Evolutionary conservation across 1,139 yeast species (phyloP), one percentile per base, ranked within the genome.

Genomic region (Arxiozyma slooffiae): DNA sequence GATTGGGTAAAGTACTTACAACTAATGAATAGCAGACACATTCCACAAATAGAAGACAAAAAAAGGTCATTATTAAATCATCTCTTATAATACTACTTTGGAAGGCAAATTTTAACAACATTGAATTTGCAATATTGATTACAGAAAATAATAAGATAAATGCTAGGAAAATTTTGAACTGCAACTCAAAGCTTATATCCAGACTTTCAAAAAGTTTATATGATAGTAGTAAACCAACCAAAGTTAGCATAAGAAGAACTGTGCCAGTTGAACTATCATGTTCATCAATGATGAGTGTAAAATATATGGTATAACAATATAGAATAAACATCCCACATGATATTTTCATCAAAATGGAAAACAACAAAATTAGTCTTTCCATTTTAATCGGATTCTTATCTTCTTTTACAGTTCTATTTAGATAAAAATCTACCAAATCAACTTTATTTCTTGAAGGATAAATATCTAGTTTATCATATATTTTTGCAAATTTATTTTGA

Each of bases 391-490:
- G 76, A 23, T 61, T 59, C 55, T 72, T 76, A 14, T 72, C 56
- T 55, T 74, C 72, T 18, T 63, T 64, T 51, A 68, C 64, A 14
- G 67, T 59, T 37, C 52, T 53, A 48, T 63, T 61, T 50, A 72
- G 73, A 48, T 71, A 74, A 24, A 67, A 72, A 49, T 66, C 71
- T 38, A 73, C 73, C 51, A 73, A 69, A 52, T 70, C 72, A 50
- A 71, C 64, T 55, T 72, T 69, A 57, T 72, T 75, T 42, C 44
- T 9, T 18, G 68, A 24, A 18, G 30, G 41, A 38, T 48, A 17
- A 38, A 41, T 24, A 52, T 54, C 45, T 52, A 48, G 39, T 42
- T 48, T 21, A 44, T 37, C 17, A 20, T 42, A 41, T 26, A 8
- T 18, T 14, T 20, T 38, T 20, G 59, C 58, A 18, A 60, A 44